Conservation (phyloP, 495 filamentous ascomycete genomes). For the Hypoxylon subgilvum region DNA sequence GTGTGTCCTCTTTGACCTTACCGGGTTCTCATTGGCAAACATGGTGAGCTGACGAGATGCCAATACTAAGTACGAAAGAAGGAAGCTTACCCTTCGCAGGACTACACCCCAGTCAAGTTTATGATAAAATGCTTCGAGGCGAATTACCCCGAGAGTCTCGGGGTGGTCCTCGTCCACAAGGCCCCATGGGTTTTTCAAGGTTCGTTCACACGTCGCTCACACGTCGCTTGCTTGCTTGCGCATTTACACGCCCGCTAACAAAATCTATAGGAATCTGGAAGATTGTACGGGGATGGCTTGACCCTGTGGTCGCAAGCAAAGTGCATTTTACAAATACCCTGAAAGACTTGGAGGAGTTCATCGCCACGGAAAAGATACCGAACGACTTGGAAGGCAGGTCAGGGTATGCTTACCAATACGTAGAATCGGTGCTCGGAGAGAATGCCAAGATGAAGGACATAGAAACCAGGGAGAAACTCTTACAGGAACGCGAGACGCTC, state of each 20-base stretch:
- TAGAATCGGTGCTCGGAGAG: conserved; percentile 75
- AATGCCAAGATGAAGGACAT: conserved; percentile 74
- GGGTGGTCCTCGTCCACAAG: conserved; percentile 94
- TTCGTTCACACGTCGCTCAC: conserved; percentile 36
- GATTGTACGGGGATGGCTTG: conserved; percentile 94
- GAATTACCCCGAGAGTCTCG: conserved; percentile 93
- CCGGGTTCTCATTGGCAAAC: conserved; percentile 86
- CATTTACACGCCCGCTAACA: background rate
- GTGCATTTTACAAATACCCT: conserved; percentile 90
- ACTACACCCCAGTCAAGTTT: conserved; percentile 95
- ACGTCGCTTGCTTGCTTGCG: conserved; percentile 2
- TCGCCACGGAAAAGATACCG: conserved; percentile 71
- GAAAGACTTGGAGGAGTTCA: conserved; percentile 78
- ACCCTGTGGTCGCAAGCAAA: conserved; percentile 93
- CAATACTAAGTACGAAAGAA: background rate
- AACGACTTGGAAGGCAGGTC: conserved; percentile 84
- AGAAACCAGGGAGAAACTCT: conserved; percentile 63
- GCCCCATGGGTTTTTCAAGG: conserved; percentile 96
- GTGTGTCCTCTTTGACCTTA: conserved; percentile 89
- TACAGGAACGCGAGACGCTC: conserved; percentile 63
- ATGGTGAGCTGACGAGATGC: conserved; percentile 66
- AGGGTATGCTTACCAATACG: conserved; percentile 79
- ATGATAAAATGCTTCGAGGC: conserved; percentile 99
- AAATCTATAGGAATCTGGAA: conserved; percentile 70
- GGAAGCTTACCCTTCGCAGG: conserved; percentile 55